A percentile compares a stretch with the other conserved stretches of the same genome.
Evolutionary conservation across 2,329 filamentous ascomycete species (phyloP).

Genomic region (Penicillium frequentans): DNA sequence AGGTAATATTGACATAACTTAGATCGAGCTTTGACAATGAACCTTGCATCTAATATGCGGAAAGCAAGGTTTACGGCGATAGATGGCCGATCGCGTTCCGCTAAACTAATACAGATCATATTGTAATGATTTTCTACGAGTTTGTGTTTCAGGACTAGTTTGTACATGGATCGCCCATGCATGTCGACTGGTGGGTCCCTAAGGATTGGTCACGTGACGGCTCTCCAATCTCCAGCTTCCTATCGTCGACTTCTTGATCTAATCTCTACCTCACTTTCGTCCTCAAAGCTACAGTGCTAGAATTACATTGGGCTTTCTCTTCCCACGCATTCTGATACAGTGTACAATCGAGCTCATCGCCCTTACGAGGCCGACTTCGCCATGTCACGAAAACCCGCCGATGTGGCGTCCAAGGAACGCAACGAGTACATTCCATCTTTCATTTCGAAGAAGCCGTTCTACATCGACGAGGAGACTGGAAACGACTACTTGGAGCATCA

Average conservation of each 20-base stretch:
- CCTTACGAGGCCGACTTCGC: slow-evolving; percentile 7
- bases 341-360: not conserved
- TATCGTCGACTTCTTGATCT: not conserved
- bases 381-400: slow-evolving; percentile 52
- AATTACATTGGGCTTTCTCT: not conserved
- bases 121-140: not conserved
- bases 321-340: not conserved
- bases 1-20: not conserved
- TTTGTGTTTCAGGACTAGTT: not conserved
- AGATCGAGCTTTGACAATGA: not conserved
- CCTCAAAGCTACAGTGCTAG: not conserved
- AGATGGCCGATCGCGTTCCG: not conserved
- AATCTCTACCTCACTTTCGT: not conserved
- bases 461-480: slow-evolving; percentile 74
- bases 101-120: not conserved
- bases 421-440: slow-evolving; percentile 99
- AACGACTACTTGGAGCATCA: slow-evolving; percentile 97
- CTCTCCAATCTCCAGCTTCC: not conserved
- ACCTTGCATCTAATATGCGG: not conserved
- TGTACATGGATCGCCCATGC: not conserved
- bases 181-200: not conserved
- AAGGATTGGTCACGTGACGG: not conserved
- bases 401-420: slow-evolving; percentile 71
- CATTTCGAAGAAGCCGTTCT: slow-evolving; percentile 98
- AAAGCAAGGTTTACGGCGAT: not conserved